Evolutionary conservation across 2,329 filamentous ascomycete species (phyloP), one percentile per base, ranked within the genome.

Genomic region (Aspergillus aculeatus): DNA sequence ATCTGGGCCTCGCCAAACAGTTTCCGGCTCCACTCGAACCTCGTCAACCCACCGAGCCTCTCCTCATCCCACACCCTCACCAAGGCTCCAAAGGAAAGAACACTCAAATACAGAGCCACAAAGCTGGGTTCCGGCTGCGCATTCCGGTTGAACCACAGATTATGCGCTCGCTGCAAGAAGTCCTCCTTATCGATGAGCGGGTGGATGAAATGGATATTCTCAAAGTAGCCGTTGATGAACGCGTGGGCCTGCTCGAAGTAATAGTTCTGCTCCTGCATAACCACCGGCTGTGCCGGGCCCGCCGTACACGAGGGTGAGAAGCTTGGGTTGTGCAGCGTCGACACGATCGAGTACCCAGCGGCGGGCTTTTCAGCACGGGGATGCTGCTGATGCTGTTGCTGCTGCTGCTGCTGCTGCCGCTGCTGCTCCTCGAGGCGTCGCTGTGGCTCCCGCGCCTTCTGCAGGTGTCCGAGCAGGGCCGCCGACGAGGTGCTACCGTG

Each of bases 401-500:
- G 49, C 57, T 56, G 54, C 4, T 54, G 50, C 54, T 54, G 44
- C 23, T 21, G 31, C 21, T 23, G 47, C 16, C 48, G 51, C 5
- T 61, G 49, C 58, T 56, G 55, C 3, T 55, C 59, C 21, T 64
- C 64, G 49, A 64, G 66, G 4, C 57, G 58, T 14, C 62, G 59
- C 24, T 62, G 64, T 1, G 67, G 68, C 2, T 70, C 72, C 3
- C 69, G 66, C 2, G 66, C 61, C 55, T 70, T 73, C 57, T 78
- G 71, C 4, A 82, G 66, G 54, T 78, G 75, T 2, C 76, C 78
- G 10, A 82, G 71, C 2, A 80, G 72, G 4, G 80, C 78, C 1
- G 80, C 75, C 2, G 77, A 78, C 0, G 80, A 82, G 1, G 79
- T 79, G 59, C 75, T 80, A 4, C 80, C 80, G 59, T 82, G 80